A percentile compares a stretch with the other conserved stretches of the same genome.
These are phyloP conservation scores for Colletotrichum cuscutae DNA, from an alignment of 2,329 filamentous ascomycete genomes.

Conservation along the genomic window DNA sequence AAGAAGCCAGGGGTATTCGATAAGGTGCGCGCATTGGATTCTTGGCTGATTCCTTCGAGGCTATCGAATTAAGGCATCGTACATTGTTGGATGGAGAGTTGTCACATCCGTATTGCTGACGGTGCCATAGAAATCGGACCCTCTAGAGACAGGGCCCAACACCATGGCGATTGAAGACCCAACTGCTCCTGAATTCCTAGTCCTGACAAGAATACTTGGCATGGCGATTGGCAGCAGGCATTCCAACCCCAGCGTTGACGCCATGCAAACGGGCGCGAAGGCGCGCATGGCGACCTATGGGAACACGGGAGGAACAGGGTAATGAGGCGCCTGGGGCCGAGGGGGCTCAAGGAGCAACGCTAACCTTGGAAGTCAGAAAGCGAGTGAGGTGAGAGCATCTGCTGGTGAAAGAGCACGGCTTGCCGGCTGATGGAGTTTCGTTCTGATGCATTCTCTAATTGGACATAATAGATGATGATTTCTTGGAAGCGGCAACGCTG, in stretches of 20 bases:
- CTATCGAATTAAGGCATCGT: neutral
- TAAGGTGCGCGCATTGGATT: neutral
- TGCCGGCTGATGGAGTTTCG: neutral
- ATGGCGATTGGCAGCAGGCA: neutral
- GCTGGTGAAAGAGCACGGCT: neutral
- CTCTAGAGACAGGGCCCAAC: neutral
- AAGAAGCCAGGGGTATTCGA: neutral
- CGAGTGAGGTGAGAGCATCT: neutral
- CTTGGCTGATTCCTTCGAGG: neutral
- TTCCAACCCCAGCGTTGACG: neutral
- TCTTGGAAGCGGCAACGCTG: neutral
- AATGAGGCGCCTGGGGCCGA: neutral
- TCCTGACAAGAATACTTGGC: neutral
- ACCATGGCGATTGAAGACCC: neutral
- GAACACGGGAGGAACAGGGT: neutral
- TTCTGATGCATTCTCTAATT: neutral
- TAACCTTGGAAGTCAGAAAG: neutral
- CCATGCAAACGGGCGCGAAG: conserved; percentile 2
- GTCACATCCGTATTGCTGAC: neutral
- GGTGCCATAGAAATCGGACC: neutral
- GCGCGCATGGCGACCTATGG: neutral
- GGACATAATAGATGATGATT: neutral
- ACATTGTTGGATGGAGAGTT: neutral
- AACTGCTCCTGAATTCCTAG: neutral
- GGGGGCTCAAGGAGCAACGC: neutral